Conservation (phyloP, 2,329 filamentous ascomycete species). For the Clarireedia monteithiana region DNA sequence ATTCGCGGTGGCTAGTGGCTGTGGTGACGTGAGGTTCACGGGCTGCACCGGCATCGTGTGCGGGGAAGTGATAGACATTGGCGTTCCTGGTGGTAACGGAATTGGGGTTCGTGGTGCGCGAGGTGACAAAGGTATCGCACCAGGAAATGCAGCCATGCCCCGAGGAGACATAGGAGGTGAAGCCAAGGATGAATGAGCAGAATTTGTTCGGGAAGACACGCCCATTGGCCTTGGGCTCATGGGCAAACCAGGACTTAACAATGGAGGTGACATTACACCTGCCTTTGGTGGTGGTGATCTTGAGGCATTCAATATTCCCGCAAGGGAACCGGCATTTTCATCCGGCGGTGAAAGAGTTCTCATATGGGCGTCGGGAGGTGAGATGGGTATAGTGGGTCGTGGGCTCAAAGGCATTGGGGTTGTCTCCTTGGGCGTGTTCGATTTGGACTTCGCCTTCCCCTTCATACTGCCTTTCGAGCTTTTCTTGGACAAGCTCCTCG, state of each 20-base stretch:
- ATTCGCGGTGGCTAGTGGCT: conserved; percentile 34
- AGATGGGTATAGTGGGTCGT: conserved; percentile 28
- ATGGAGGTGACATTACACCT: conserved; percentile 32
- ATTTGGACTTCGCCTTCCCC: conserved; percentile 28
- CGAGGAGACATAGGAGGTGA: conserved; percentile 65
- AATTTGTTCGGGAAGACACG: conserved; percentile 48
- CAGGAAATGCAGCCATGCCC: conserved; percentile 36
- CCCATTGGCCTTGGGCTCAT: conserved; percentile 49
- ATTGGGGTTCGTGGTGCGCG: conserved; percentile 67
- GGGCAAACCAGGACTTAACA: conserved; percentile 54
- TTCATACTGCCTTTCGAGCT: conserved; percentile 47
- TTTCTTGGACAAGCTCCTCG: conserved; percentile 67
- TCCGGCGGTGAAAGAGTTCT: conserved; percentile 29
- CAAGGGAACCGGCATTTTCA: conserved; percentile 40
- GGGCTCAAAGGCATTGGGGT: conserved; percentile 34
- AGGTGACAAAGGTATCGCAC: conserved; percentile 55
- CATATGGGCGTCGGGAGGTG: conserved; percentile 26
- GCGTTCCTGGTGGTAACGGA: conserved; percentile 62
- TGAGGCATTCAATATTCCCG: conserved; percentile 40
- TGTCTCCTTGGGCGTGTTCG: conserved; percentile 35
- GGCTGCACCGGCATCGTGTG: conserved; percentile 29
- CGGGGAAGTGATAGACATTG: conserved; percentile 51
- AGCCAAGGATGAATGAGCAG: conserved; percentile 37
- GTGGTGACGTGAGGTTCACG: conserved; percentile 33
- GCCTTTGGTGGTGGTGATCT: neutral